Base-by-base conservation (phyloP, 805 yeast species). In the Jamesozyma jinghongensis region DNA sequence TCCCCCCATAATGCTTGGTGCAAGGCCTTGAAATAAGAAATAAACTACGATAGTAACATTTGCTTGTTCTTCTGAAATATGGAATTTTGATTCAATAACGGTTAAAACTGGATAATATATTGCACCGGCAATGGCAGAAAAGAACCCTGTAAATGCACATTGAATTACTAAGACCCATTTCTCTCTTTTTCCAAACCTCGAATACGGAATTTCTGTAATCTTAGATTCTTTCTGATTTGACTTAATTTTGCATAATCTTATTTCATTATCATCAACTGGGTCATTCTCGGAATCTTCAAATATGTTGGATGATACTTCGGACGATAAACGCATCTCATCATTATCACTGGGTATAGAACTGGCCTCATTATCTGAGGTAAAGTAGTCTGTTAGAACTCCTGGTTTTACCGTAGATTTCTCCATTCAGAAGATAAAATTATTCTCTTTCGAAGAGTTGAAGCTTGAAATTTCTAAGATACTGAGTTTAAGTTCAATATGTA, bases 61-160 rank as follows among this genome's bases (percentile, higher is more conserved):
- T 40, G 79, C 75, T 40, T 68, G 62, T 40, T 76, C 80, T 36
- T 75, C 74, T 2, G 77, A 52, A 4, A 80, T 72, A 34, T 69
- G 36, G 50, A 86, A 83, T 22, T 75, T 59, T 0, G 57, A 47
- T 37, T 77, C 74, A 7, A 87, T 63, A 4, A 70, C 66, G 0
- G 79, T 74, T 14, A 86, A 61, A 0, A 86, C 86, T 0, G 94
- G 94, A 61, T 83, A 81, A 55, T 83, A 86, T 11, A 85, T 83
- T 0, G 94, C 83, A 48, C 81, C 74, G 0, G 88, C 77, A 3
- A 83, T 65, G 0, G 92, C 67, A 2, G 94, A 83, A 67, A 81
- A 79, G 32, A 77, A 61, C 0, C 85, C 83, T 2, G 74, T 61
- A 3, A 65, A 46, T 2, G 71, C 73, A 43, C 68, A 69, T 25